Conservation (phyloP, 805 yeast species). For the Wickerhamiella sorbophila region DNA sequence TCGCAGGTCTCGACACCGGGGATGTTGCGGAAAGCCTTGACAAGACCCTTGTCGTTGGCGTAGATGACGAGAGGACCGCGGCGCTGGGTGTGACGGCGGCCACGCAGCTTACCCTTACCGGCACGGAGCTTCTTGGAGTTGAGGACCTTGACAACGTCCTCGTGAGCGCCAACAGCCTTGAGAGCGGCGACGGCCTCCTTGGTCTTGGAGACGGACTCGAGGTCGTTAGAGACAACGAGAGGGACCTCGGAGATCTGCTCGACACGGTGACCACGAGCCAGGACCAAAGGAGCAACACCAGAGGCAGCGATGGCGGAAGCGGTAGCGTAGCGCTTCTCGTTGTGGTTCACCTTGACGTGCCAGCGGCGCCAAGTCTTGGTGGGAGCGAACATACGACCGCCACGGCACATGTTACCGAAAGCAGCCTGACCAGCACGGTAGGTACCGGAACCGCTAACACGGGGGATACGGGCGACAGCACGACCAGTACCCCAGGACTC, state of each 20-base stretch:
- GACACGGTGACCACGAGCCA: slow-evolving; percentile 99
- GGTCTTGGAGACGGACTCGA: slow-evolving; percentile 90
- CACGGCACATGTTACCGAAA: slow-evolving; percentile 99
- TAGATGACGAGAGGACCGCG: slow-evolving; percentile 98
- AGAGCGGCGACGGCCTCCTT: slow-evolving; percentile 97
- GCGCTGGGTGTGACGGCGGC: slow-evolving; percentile 99
- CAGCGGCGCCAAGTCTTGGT: slow-evolving; percentile 99
- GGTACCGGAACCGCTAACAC: slow-evolving; percentile 99
- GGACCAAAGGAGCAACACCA: slow-evolving; percentile 93
- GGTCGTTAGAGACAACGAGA: slow-evolving; percentile 84
- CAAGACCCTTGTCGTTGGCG: slow-evolving; percentile 94
- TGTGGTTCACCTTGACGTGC: slow-evolving; percentile 99
- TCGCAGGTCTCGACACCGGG: slow-evolving; percentile 98
- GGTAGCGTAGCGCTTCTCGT: slow-evolving; percentile 99
- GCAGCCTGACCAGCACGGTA: slow-evolving; percentile 99
- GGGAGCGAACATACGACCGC: slow-evolving; percentile 99
- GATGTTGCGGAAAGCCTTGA: slow-evolving; percentile 97
- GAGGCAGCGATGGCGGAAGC: slow-evolving; percentile 99
- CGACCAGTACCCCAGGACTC: slow-evolving; percentile 99
- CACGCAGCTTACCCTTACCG: slow-evolving; percentile 99
- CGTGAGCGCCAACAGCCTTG: slow-evolving; percentile 98
- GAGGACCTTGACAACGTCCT: slow-evolving; percentile 94
- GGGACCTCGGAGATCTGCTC: slow-evolving; percentile 98
- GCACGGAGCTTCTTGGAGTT: slow-evolving; percentile 98
- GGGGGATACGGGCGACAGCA: slow-evolving; percentile 99